Percentiles rank a stretch among this genome's conserved stretches.
phyloP scores from a whole-genome alignment of 257 asterid genomes.

The Ajuga chamaepitys region DNA sequence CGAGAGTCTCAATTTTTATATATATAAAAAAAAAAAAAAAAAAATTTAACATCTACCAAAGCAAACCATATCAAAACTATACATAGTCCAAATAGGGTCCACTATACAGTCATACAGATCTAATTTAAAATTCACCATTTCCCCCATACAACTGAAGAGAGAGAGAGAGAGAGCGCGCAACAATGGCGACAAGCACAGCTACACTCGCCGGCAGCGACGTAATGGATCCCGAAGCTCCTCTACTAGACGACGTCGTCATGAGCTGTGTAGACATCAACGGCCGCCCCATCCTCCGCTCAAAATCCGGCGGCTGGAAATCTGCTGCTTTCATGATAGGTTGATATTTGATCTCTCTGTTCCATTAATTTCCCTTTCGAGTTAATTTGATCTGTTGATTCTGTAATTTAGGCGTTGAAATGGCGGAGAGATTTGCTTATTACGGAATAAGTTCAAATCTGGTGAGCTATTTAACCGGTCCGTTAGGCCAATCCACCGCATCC shows the following conservation, averaged over 20 bases:
- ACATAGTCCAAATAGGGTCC: no score
- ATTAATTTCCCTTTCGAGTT: background rate
- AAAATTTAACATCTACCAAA: background rate
- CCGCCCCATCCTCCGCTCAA: conserved; percentile 15
- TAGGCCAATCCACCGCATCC: conserved; percentile 13
- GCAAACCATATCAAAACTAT: no score
- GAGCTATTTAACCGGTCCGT: conserved; percentile 2
- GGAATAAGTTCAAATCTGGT: conserved; percentile 18
- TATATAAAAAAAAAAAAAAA: no score
- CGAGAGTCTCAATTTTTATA: no score
- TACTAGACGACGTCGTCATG: conserved; percentile 2
- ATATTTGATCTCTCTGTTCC: background rate
- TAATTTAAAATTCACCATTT: background rate
- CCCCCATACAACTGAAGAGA: background rate
- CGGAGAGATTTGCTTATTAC: conserved; percentile 18
- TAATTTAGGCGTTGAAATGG: conserved; percentile 15
- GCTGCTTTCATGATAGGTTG: conserved; percentile 35
- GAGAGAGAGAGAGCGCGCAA: background rate
- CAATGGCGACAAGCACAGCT: background rate
- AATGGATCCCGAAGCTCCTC: background rate
- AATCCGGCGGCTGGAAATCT: conserved; percentile 34
- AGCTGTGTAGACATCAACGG: conserved; percentile 21
- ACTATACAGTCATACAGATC: background rate
- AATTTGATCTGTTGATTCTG: background rate
- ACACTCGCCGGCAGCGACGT: background rate